These are phyloP conservation scores for Hanseniaspora osmophila DNA, from an alignment of 805 yeast genomes.

Conservation along the genomic window DNA sequence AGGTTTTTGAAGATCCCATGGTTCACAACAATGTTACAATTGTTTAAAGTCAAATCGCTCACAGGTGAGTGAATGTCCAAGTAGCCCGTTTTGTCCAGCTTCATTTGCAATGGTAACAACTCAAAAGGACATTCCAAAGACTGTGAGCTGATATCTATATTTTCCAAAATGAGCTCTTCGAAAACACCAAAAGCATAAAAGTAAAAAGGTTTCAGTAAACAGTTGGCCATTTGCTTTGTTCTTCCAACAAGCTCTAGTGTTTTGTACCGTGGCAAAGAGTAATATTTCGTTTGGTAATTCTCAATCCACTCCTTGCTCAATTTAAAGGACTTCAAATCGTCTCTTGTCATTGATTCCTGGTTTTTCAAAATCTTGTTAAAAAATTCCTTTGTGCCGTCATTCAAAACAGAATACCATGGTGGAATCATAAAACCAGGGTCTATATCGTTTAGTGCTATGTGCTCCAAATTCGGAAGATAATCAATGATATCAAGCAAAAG, in stretches of 20 bases:
- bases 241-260: slow-evolving; percentile 12
- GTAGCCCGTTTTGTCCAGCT: slow-evolving; percentile 10
- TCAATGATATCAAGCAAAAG: slow-evolving; percentile 29
- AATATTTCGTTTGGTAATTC: slow-evolving; percentile 17
- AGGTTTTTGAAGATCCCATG: slow-evolving; percentile 24
- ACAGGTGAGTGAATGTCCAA: slow-evolving; percentile 24
- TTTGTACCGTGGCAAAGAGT: slow-evolving; percentile 18
- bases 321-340: slow-evolving; percentile 20
- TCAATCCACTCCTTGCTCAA: slow-evolving; percentile 16
- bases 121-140: slow-evolving; percentile 24
- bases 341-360: slow-evolving; percentile 19
- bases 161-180: slow-evolving; percentile 29
- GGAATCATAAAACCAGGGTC: slow-evolving; percentile 43
- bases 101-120: slow-evolving; percentile 18
- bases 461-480: slow-evolving; percentile 32
- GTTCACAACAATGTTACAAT: slow-evolving; percentile 24
- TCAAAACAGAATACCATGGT: slow-evolving; percentile 24
- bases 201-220: slow-evolving; percentile 27
- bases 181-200: slow-evolving; percentile 33
- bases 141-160: slow-evolving; percentile 34
- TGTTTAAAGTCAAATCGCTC: slow-evolving; percentile 18
- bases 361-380: slow-evolving; percentile 21
- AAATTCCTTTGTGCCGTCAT: slow-evolving; percentile 22
- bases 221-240: slow-evolving; percentile 8
- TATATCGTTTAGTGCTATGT: slow-evolving; percentile 29